Conservation (phyloP, 805 yeast genomes). For the Kazachstania bromeliacearum region DNA sequence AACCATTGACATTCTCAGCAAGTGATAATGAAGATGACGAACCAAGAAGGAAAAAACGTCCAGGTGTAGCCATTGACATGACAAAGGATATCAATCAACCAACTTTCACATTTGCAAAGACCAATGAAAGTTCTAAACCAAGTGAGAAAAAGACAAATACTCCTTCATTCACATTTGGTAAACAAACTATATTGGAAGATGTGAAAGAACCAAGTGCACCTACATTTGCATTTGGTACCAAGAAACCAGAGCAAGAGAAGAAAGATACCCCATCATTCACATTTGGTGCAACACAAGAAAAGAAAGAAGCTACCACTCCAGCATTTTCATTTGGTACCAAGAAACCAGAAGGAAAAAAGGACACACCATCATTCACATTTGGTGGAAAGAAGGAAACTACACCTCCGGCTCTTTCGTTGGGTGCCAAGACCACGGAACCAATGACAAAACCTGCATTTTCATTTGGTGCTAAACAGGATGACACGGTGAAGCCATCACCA, state of each 20-base stretch:
- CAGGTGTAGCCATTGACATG: constrained; percentile 5
- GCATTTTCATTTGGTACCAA: not conserved
- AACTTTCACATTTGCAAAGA: constrained; percentile 5
- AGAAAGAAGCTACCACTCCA: not conserved
- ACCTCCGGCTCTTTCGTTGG: constrained; percentile 5
- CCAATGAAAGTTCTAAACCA: not conserved
- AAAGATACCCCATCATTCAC: constrained; percentile 2
- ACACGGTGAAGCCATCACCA: not conserved
- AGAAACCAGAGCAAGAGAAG: not conserved
- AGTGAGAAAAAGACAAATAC: not conserved
- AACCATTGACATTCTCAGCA: not conserved
- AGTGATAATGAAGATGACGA: constrained; percentile 6
- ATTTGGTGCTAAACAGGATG: constrained; percentile 4
- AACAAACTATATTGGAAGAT: not conserved
- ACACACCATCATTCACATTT: constrained; percentile 10
- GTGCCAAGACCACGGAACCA: not conserved
- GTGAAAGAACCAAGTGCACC: not conserved
- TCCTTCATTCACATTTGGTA: constrained; percentile 3
- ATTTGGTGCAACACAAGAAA: not conserved
- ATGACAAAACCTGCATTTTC: constrained; percentile 5
- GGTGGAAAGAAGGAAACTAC: constrained; percentile 6
- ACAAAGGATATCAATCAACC: constrained; percentile 8
- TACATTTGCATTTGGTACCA: not conserved
- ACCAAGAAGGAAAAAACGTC: constrained; percentile 7
- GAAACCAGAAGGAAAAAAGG: not conserved